phyloP scores from a whole-genome alignment of 2,329 filamentous ascomycete genomes.

The Hawksworthiomyces lignivorus region DNA sequence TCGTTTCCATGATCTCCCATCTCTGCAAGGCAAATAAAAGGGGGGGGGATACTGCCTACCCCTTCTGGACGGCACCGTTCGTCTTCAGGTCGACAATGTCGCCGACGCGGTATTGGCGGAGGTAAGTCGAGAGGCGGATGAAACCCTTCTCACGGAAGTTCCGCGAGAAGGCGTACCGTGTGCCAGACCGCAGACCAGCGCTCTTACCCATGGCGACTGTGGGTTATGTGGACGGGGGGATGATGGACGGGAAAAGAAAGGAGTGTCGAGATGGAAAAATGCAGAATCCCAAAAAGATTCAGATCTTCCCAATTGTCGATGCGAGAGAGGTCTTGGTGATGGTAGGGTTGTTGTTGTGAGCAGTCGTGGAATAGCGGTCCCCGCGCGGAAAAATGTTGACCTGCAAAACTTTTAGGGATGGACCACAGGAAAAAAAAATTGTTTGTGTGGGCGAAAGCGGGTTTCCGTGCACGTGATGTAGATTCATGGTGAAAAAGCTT shows the following conservation, averaged over 20 bases:
- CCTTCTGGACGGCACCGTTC: slow-evolving; percentile 98
- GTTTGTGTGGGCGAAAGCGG: slow-evolving; percentile 12
- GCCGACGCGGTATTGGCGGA: slow-evolving; percentile 92
- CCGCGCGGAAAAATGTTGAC: neutral
- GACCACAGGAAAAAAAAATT: slow-evolving; percentile 9
- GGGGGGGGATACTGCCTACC: slow-evolving; percentile 50
- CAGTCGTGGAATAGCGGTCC: neutral
- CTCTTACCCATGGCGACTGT: slow-evolving; percentile 66
- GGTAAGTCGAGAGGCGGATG: slow-evolving; percentile 90
- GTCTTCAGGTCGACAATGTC: slow-evolving; percentile 98
- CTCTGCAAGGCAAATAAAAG: too few species aligned
- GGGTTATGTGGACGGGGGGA: slow-evolving; percentile 27
- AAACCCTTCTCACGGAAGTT: slow-evolving; percentile 92
- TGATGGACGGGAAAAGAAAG: slow-evolving; percentile 1
- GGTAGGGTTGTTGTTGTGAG: slow-evolving; percentile 1
- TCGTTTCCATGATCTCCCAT: neutral
- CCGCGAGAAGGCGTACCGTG: slow-evolving; percentile 89
- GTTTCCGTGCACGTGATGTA: slow-evolving; percentile 7
- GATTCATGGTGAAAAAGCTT: neutral
- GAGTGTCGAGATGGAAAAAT: neutral
- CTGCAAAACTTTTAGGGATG: slow-evolving; percentile 12
- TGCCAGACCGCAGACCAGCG: slow-evolving; percentile 79
- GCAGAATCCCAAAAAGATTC: slow-evolving; percentile 3
- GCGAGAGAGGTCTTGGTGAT: too few species aligned
- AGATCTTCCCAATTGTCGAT: slow-evolving; percentile 2